Conservation (phyloP, 345 rosid species). For the Populus ilicifolia region DNA sequence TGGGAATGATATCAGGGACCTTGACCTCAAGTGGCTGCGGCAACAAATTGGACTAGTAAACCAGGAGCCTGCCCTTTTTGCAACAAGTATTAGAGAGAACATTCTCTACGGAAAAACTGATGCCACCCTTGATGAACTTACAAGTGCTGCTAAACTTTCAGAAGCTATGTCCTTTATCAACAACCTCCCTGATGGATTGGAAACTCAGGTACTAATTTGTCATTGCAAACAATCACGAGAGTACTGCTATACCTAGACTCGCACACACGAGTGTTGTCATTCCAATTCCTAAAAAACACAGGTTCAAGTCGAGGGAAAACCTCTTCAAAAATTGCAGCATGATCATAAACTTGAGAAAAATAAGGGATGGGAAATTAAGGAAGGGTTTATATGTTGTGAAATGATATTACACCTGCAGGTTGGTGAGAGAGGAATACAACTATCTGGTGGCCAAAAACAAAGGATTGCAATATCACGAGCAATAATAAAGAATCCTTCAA, state of each 20-base stretch:
- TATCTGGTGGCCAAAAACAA: conserved; percentile 96
- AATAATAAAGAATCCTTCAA: conserved; percentile 76
- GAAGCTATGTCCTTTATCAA: conserved; percentile 75
- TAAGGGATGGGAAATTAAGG: too few relatives aligned
- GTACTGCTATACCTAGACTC: too few relatives aligned
- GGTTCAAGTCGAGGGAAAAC: too few relatives aligned
- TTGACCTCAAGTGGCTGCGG: conserved; percentile 84
- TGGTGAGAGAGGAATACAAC: conserved; percentile 91
- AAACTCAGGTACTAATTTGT: conserved; percentile 61
- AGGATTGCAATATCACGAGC: conserved; percentile 92
- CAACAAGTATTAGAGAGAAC: conserved; percentile 74
- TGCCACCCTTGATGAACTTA: conserved; percentile 67
- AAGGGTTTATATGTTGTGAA: too few relatives aligned
- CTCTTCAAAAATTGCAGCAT: too few relatives aligned
- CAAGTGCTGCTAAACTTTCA: conserved; percentile 76
- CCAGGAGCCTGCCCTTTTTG: conserved; percentile 92
- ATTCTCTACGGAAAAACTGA: conserved; percentile 82
- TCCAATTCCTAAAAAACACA: too few relatives aligned
- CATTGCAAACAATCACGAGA: too few relatives aligned
- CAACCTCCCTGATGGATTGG: conserved; percentile 90
- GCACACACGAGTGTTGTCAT: too few relatives aligned
- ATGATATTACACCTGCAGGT: conserved; percentile 40
- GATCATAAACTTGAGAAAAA: too few relatives aligned
- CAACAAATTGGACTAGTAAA: conserved; percentile 83
- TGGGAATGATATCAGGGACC: conserved; percentile 50